Evolutionary conservation across 257 asterid genomes (phyloP), one percentile per base, ranked within the genome.

Genomic region (Knoxia roxburghii): DNA sequence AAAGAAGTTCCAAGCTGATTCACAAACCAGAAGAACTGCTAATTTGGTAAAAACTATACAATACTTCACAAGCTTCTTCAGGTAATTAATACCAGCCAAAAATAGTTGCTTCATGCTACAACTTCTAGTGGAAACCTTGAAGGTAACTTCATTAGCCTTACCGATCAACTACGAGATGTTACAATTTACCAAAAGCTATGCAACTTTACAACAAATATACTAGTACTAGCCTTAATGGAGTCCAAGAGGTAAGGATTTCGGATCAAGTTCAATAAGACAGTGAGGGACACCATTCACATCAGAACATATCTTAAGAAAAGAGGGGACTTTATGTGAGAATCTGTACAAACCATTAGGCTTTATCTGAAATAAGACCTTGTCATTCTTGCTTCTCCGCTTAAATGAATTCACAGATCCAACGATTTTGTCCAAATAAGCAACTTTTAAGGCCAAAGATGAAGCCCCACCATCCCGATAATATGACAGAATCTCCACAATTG

Each of bases 401-500:
- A 62, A 62, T 9, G 20, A 18, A 21, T 7, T 45, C 35, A 21
- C 78, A 68, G 78, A 84, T 50, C 89, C 86, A 40, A 23, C 17
- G 11, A 89, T 64, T 81, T 85, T 89, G 55, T 85, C 81, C 50
- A 90, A 53, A 83, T 66, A 82, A 64, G 80, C 72, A 71, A 88
- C 96, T 60, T 73, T 65, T 20, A 74, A 43, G 21, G 95, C 97
- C 7, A 2, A 24, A 48, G 27, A 72, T 43, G 49, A 72, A 68
- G 59, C 72, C 75, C 76, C 85, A 70, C 76, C 86, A 69, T 73
- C 78, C 2, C 85, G 68, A 27, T n/a, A 10, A 61, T 40, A 61
- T 13, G n/a, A 17, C 51, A 84, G 75, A 68, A 90, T 81, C 81
- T 86, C 90, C 70, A 87, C 97, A 65, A 86, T 56, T 78, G 83